Conservation (phyloP, 1,139 yeast species). For the Chernovozyma sophiae-reginae region DNA sequence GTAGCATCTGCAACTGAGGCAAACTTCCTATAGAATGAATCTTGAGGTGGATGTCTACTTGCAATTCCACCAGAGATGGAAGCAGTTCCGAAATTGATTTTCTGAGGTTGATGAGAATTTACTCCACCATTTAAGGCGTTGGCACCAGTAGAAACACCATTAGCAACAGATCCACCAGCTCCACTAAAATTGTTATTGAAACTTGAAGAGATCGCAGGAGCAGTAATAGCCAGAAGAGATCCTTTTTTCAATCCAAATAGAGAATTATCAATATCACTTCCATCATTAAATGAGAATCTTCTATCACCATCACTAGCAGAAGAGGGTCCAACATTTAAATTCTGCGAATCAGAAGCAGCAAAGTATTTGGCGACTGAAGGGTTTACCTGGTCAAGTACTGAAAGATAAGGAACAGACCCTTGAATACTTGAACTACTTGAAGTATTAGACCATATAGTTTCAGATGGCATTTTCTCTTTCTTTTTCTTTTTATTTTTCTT, state of each 20-base stretch:
- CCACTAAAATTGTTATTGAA: slow-evolving; percentile 3
- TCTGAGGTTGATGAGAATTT: slow-evolving; percentile 11
- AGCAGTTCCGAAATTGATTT: slow-evolving; percentile 51
- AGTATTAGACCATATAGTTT: slow-evolving; percentile 37
- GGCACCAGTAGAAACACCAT: slow-evolving; percentile 8
- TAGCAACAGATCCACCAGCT: slow-evolving; percentile 8
- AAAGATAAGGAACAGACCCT: slow-evolving; percentile 21
- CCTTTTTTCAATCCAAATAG: slow-evolving; percentile 47
- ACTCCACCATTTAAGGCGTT: slow-evolving; percentile 1
- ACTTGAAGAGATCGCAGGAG: slow-evolving; percentile 27
- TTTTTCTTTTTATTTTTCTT: background rate
- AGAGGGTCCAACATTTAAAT: slow-evolving; percentile 8
- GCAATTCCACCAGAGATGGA: slow-evolving; percentile 59
- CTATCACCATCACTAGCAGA: slow-evolving; percentile 12
- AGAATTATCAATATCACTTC: slow-evolving; percentile 38
- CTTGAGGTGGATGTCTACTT: slow-evolving; percentile 43
- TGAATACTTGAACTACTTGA: slow-evolving; percentile 21
- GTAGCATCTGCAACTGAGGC: slow-evolving; percentile 78
- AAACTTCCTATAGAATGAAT: slow-evolving; percentile 61
- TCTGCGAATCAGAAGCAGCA: slow-evolving; percentile 8
- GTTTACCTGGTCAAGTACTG: slow-evolving; percentile 38
- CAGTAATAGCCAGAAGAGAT: slow-evolving; percentile 45
- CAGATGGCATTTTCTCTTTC: slow-evolving; percentile 20
- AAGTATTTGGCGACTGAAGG: slow-evolving; percentile 47
- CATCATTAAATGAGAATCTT: slow-evolving; percentile 40